Base-by-base conservation (phyloP, 495 filamentous ascomycete genomes). In the Thermothielavioides terrestris region DNA sequence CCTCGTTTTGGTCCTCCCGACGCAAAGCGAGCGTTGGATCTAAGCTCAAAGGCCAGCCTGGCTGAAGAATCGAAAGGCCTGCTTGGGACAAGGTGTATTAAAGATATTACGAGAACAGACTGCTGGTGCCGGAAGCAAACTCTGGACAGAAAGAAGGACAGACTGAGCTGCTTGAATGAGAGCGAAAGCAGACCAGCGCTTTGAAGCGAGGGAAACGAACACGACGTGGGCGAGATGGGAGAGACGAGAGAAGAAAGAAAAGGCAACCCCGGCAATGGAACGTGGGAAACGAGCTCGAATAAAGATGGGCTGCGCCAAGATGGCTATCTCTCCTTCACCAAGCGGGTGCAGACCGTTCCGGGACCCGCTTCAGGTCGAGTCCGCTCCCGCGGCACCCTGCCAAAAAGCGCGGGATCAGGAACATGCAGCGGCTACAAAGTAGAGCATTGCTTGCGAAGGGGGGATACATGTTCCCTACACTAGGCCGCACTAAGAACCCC, bases 111-210 rank as follows among this genome's bases (percentile, higher is more conserved):
- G 49, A 61, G 52, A 40, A 54, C 59, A 58, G 57, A 46, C 56
- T 37, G 53, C 35, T 59, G 49, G 42, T 43, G 47, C 40, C 50
- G 61, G 54, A 57, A 45, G 52, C 50, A 30, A 54, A 51, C 48
- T n/a, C n/a, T 56, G 22, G 52, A 58, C 40, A 41, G 42, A 46
- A 46, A 41, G 50, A 52, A 28, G 46, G 50, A 60, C 62, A 62
- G 62, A 58, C 62, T 47, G 56, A 60, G 58, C 59, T 60, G 62
- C 54, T 62, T 57, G 59, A 66, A 69, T 54, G 67, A 65, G 68
- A 72, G 65, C 64, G 61, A 74, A 72, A 78, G 75, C 76, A 78
- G 71, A 77, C 74, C 74, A 72, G 74, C 68, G 76, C 74, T 78
- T 75, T 64, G 63, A 54, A 41, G 34, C 45, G 37, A 43, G 55